phyloP scores from a whole-genome alignment of 2,329 filamentous ascomycete genomes.

The Aspergillus udagawae region DNA sequence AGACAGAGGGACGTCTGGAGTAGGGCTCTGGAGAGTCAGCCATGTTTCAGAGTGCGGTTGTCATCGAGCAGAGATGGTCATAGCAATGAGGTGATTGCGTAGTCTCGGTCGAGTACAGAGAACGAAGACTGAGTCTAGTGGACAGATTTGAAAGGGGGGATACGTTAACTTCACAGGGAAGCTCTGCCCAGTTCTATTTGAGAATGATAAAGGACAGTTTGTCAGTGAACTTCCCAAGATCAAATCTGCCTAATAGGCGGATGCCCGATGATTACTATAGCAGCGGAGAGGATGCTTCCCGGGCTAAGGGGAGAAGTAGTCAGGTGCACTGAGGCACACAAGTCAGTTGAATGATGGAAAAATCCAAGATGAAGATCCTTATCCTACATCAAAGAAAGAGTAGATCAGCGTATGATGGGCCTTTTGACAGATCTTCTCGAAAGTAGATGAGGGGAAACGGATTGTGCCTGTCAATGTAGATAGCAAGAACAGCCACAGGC shows the following conservation, averaged over 20 bases:
- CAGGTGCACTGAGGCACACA: constrained; percentile 9
- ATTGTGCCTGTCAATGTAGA: not conserved
- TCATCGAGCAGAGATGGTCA: constrained; percentile 18
- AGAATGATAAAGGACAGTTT: constrained; percentile 3
- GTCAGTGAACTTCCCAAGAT: constrained; percentile 6
- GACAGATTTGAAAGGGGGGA: constrained; percentile 9
- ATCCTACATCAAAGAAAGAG: not conserved
- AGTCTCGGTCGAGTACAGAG: constrained; percentile 14
- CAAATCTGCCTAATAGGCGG: constrained; percentile 19
- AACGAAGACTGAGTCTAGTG: constrained; percentile 12
- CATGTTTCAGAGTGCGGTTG: constrained; percentile 23
- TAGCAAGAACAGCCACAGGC: not conserved
- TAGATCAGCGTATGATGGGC: not conserved
- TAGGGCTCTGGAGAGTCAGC: constrained; percentile 35
- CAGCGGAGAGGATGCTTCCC: constrained; percentile 8
- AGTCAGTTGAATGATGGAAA: not conserved
- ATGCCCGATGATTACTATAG: constrained; percentile 21
- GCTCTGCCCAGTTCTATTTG: constrained; percentile 2
- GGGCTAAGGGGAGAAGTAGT: constrained; percentile 15
- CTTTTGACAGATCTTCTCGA: not conserved
- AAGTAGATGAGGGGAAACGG: not conserved
- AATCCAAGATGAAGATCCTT: not conserved
- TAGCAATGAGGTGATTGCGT: constrained; percentile 14
- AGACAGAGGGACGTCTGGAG: constrained; percentile 25
- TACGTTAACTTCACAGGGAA: constrained; percentile 15